Evolutionary conservation across 2,329 filamentous ascomycete genomes (phyloP).

Genomic region (Diplodia scrobiculata): DNA sequence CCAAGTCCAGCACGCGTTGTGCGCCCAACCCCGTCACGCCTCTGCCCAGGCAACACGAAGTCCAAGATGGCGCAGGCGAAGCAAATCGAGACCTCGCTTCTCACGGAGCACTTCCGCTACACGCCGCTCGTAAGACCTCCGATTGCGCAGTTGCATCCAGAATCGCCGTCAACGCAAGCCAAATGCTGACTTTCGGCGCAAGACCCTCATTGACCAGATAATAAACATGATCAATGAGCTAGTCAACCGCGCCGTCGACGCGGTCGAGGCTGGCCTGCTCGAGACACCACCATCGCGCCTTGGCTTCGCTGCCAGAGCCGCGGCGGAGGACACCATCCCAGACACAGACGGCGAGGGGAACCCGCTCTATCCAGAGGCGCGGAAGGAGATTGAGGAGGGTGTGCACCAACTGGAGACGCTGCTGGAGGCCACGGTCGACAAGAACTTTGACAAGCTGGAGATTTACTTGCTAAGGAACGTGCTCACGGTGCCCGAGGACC

Average conservation of each 20-base stretch:
- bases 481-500: constrained; percentile 58
- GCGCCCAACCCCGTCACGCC: constrained; percentile 3
- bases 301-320: constrained; percentile 67
- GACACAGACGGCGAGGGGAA: constrained; percentile 45
- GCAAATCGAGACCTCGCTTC: constrained; percentile 60
- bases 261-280: constrained; percentile 79
- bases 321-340: constrained; percentile 50
- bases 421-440: constrained; percentile 54
- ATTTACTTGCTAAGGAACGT: constrained; percentile 86
- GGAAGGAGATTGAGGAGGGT: constrained; percentile 82
- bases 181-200: constrained; percentile 17
- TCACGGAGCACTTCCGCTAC: constrained; percentile 95
- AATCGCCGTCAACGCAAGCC: background rate
- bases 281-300: constrained; percentile 72
- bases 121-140: constrained; percentile 73
- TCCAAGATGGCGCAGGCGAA: constrained; percentile 48
- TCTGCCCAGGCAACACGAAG: constrained; percentile 5
- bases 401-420: constrained; percentile 54
- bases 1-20: constrained; percentile 1
- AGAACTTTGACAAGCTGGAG: constrained; percentile 57
- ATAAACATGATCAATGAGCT: constrained; percentile 96
- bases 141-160: background rate
- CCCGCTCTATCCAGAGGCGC: constrained; percentile 52
- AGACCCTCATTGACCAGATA: constrained; percentile 96
- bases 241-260: constrained; percentile 84